Evolutionary conservation across 2,329 filamentous ascomycete genomes (phyloP).

Genomic region (Diplodia seriata): DNA sequence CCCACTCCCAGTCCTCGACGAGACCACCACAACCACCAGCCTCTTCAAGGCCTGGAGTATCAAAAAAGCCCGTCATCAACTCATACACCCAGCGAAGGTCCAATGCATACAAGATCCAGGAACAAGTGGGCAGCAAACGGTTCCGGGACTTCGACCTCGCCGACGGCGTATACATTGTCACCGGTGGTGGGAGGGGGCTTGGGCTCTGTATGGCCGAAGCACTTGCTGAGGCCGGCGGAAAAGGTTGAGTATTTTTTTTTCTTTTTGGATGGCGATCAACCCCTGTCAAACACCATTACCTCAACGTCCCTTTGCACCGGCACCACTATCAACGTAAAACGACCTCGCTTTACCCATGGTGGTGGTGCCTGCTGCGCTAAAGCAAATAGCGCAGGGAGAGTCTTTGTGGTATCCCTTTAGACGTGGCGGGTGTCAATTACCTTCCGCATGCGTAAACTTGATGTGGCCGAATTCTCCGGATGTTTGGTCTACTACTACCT

Average conservation of each 20-base stretch:
- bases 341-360: background rate
- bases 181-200: conserved; percentile 69
- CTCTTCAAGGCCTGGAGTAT: background rate
- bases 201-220: conserved; percentile 75
- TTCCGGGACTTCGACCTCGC: conserved; percentile 40
- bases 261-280: background rate
- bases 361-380: too few relatives aligned
- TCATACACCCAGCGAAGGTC: background rate
- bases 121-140: conserved; percentile 27
- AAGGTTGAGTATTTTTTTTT: conserved; percentile 42
- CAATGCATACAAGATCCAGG: conserved; percentile 16
- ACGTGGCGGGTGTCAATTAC: background rate
- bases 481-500: background rate
- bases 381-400: too few relatives aligned
- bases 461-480: background rate
- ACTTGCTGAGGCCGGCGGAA: conserved; percentile 76
- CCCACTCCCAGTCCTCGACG: background rate
- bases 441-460: background rate
- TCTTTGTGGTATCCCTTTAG: background rate
- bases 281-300: background rate
- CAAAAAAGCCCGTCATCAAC: background rate
- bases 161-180: conserved; percentile 58
- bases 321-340: background rate
- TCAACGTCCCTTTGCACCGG: background rate
- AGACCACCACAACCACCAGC: too few relatives aligned